phyloP scores from a whole-genome alignment of 441 rosid genomes.

The Aquilaria agallochum region DNA sequence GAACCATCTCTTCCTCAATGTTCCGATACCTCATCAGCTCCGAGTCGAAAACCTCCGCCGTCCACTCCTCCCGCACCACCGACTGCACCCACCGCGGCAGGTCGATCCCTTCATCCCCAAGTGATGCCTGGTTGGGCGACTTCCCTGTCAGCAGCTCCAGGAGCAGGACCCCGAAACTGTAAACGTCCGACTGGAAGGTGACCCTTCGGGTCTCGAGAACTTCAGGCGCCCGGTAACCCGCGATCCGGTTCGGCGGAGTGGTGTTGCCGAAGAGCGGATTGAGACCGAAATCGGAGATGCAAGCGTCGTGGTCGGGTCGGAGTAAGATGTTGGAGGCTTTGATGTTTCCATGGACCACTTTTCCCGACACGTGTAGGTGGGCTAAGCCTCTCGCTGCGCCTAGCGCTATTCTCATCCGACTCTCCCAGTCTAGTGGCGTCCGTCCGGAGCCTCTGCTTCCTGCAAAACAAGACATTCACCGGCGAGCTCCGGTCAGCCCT shows the following conservation, averaged over 20 bases:
- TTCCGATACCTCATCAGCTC: slow-evolving; percentile 81
- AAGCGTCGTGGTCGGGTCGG: slow-evolving; percentile 52
- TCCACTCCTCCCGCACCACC: slow-evolving; percentile 88
- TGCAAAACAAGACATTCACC: slow-evolving; percentile 11
- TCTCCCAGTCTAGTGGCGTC: slow-evolving; percentile 85
- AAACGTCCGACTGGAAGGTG: slow-evolving; percentile 73
- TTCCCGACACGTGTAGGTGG: slow-evolving; percentile 56
- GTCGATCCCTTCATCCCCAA: slow-evolving; percentile 88
- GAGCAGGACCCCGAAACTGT: slow-evolving; percentile 77
- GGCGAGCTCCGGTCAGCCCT: not conserved
- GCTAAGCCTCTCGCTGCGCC: slow-evolving; percentile 66
- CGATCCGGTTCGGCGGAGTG: slow-evolving; percentile 55
- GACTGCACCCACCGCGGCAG: slow-evolving; percentile 90
- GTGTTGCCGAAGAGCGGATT: slow-evolving; percentile 54
- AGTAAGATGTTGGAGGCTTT: slow-evolving; percentile 80
- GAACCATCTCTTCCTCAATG: slow-evolving; percentile 95
- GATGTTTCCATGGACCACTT: slow-evolving; percentile 74
- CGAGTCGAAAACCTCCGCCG: slow-evolving; percentile 86
- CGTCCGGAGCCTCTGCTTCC: slow-evolving; percentile 86
- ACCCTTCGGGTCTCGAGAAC: slow-evolving; percentile 64
- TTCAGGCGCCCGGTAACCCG: slow-evolving; percentile 86
- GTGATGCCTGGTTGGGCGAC: slow-evolving; percentile 78
- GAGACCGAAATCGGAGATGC: slow-evolving; percentile 66
- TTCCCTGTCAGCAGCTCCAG: slow-evolving; percentile 78
- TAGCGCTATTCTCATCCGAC: slow-evolving; percentile 62